Evolutionary conservation across 306 rosid species (phyloP).

Genomic region (Casuarina equisetifolia): DNA sequence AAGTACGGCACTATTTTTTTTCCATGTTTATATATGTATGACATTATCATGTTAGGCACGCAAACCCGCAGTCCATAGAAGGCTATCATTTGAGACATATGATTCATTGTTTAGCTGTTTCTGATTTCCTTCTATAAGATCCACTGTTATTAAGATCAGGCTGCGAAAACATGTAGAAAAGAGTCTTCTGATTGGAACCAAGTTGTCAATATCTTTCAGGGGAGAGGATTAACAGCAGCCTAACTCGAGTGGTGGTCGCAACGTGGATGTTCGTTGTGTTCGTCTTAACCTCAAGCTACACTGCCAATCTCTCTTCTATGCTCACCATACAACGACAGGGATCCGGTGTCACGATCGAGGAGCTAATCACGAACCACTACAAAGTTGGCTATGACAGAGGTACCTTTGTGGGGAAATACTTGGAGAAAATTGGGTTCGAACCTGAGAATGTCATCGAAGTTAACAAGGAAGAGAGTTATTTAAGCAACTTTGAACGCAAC

Average conservation of each 20-base stretch:
- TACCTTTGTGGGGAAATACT: slow-evolving; percentile 48
- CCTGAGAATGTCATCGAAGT: slow-evolving; percentile 29
- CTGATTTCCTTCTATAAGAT: too few species aligned
- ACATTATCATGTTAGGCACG: too few species aligned
- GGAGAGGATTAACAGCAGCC: slow-evolving; percentile 45
- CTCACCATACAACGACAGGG: slow-evolving; percentile 42
- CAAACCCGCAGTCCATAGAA: too few species aligned
- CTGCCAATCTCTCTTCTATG: slow-evolving; percentile 64
- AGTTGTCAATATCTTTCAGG: slow-evolving; percentile 25
- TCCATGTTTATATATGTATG: too few species aligned
- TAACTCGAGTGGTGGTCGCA: slow-evolving; percentile 44
- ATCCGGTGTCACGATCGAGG: slow-evolving; percentile 35
- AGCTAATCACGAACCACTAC: slow-evolving; percentile 42
- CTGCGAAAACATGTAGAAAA: too few species aligned
- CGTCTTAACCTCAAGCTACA: slow-evolving; percentile 63
- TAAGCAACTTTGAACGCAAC: slow-evolving; percentile 18
- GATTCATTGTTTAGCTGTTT: too few species aligned
- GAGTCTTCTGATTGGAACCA: too few species aligned
- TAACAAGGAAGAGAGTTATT: slow-evolving; percentile 22
- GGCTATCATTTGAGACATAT: too few species aligned
- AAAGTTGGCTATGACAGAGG: slow-evolving; percentile 44
- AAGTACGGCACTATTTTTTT: background rate
- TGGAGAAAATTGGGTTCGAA: slow-evolving; percentile 35
- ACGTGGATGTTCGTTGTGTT: slow-evolving; percentile 56
- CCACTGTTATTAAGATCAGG: too few species aligned